Evolutionary conservation across 352 stramenopile genomes (phyloP).

Genomic region (Phytophthora megakarya): DNA sequence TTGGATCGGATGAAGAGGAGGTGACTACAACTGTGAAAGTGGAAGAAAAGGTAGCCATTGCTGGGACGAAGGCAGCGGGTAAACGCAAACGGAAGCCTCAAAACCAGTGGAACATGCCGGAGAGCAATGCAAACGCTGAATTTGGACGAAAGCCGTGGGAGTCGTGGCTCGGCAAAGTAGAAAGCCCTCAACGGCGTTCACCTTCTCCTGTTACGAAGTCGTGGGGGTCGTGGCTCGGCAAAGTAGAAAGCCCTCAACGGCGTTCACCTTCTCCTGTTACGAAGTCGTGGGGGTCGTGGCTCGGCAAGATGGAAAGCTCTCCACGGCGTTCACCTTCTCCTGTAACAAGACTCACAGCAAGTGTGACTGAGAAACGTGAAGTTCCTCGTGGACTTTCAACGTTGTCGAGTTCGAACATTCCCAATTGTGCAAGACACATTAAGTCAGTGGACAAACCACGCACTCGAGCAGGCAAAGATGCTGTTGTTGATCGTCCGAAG

Average conservation of each 20-base stretch:
- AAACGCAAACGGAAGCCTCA: slow-evolving; percentile 10
- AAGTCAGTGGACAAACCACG: background rate
- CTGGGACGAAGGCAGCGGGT: background rate
- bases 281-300: background rate
- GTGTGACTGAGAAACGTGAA: background rate
- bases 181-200: background rate
- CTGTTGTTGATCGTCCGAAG: background rate
- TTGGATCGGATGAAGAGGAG: slow-evolving; percentile 11
- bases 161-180: background rate
- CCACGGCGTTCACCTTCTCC: background rate
- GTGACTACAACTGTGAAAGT: background rate
- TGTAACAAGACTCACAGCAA: slow-evolving; percentile 7
- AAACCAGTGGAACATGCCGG: background rate
- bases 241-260: background rate
- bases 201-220: too few relatives aligned
- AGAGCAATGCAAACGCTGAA: background rate
- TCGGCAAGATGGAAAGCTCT: background rate
- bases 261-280: too few relatives aligned
- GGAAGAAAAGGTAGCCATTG: background rate
- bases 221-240: background rate
- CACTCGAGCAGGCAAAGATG: background rate
- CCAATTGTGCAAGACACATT: background rate
- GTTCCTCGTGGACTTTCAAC: background rate
- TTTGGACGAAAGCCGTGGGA: background rate
- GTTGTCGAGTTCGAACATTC: background rate